Conservation (phyloP, 768 basidiomycete species). For the Kondoa subrosea region DNA sequence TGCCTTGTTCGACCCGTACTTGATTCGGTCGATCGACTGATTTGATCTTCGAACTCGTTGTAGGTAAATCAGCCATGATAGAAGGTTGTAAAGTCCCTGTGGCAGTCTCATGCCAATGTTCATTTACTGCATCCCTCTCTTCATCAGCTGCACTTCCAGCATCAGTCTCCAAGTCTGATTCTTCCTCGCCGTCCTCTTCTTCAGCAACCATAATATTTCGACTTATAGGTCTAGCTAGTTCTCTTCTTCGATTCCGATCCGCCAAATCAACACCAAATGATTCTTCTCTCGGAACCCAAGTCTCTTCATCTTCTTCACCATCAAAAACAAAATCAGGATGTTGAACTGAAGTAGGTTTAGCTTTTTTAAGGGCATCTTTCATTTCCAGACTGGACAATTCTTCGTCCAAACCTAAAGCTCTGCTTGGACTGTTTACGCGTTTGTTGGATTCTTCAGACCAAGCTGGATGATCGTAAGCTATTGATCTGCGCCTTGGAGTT, state of each 20-base stretch:
- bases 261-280: neutral
- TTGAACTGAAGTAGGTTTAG: neutral
- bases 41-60: neutral
- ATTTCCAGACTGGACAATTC: neutral
- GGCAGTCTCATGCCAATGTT: neutral
- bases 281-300: neutral
- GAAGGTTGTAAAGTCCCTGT: neutral
- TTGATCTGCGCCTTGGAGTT: too few relatives aligned
- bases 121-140: neutral
- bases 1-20: too few relatives aligned
- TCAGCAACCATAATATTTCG: neutral
- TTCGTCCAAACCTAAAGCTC: neutral
- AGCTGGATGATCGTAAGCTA: neutral
- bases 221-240: neutral
- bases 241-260: neutral
- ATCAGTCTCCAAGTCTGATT: neutral
- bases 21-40: neutral
- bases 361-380: neutral
- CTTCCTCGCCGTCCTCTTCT: too few relatives aligned
- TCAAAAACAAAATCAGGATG: neutral
- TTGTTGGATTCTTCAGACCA: neutral
- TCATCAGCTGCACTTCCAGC: neutral
- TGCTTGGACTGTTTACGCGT: neutral
- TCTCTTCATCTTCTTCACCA: neutral
- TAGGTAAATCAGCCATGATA: neutral